A percentile compares a stretch with the other conserved stretches of the same genome.
Evolutionary conservation across 345 rosid species (phyloP).

Genomic region (Eucalyptus sp.): DNA sequence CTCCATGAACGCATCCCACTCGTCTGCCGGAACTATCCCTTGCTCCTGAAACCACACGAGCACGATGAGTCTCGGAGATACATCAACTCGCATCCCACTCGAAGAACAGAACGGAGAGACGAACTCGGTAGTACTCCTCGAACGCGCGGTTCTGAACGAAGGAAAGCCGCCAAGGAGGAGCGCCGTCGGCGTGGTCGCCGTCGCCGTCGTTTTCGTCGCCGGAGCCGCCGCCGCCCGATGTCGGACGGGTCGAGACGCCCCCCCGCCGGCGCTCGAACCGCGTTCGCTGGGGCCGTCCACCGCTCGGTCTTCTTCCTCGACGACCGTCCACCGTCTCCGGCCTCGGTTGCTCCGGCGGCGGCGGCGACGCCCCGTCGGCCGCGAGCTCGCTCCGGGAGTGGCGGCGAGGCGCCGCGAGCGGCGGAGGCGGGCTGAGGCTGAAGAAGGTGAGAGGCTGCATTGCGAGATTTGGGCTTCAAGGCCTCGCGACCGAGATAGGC

Average conservation of each 20-base stretch:
- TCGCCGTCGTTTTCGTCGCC: not conserved
- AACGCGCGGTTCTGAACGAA: slow-evolving; percentile 55
- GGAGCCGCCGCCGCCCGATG: slow-evolving; percentile 10
- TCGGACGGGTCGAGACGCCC: slow-evolving; percentile 42
- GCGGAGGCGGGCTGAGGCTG: not conserved
- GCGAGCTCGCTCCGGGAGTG: not conserved
- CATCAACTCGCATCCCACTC: not conserved
- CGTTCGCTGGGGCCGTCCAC: slow-evolving; percentile 43
- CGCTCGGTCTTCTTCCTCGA: slow-evolving; percentile 32
- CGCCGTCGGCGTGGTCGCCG: not conserved
- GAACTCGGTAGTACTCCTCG: slow-evolving; percentile 81
- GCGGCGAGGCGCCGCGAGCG: not conserved
- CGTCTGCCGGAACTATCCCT: slow-evolving; percentile 59
- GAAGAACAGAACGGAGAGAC: not conserved
- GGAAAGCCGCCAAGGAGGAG: slow-evolving; percentile 44
- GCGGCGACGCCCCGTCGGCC: not conserved
- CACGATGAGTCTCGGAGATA: not conserved
- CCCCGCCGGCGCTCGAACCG: slow-evolving; percentile 60
- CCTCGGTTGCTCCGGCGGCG: not conserved
- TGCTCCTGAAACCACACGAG: slow-evolving; percentile 41
- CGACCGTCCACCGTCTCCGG: slow-evolving; percentile 25
- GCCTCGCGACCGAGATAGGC: not conserved
- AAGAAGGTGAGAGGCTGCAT: not conserved
- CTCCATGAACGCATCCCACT: slow-evolving; percentile 72
- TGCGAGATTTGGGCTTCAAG: not conserved